Base-by-base conservation (phyloP, 1,284 basidiomycete genomes). In the Marasmius fiardii region DNA sequence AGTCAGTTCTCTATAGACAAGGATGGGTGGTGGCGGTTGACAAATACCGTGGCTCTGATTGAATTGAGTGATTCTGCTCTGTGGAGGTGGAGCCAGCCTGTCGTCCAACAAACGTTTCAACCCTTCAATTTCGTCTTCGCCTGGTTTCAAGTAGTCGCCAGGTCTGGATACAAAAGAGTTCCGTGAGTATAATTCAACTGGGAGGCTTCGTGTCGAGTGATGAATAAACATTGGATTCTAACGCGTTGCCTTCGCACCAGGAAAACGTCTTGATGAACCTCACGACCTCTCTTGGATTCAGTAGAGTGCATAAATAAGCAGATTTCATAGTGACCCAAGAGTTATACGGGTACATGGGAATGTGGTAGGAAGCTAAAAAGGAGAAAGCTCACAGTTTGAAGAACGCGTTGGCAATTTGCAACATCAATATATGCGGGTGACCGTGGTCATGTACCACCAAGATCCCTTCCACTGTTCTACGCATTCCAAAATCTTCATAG, bases 401-500 rank as follows among this genome's bases (percentile, higher is more conserved):
- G 74, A 98, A 99, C 18, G 95, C 94, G 69, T 98, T 98, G 33
- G 95, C 96, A 67, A 99, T 97, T 71, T 98, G 96, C 14, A 98
- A 82, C 86, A 98, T 96, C 61, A 99, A 84, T 59, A 98, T 92
- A 67, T 98, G 96, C 2, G 94, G 93, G 67, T 95, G 91, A 0
- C 93, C 92, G 61, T 94, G 93, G 68, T 94, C 91, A 71, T 97
- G 95, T 23, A 98, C 95, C 52, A 98, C 88, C 33, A 99, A 83
- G 58, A 98, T 89, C n/a, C 94, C 96, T 68, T 99, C 96, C 10
- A 97, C 93, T 0, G 94, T 95, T 20, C 93, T 78, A 28, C 95
- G 82, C 88, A 96, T 95, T 4, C 93, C 96, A 68, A 90, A 93
- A 71, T 97, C 93, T 68, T 95, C 93, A 81, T 95, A 98, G 69